Evolutionary conservation across 495 filamentous ascomycete genomes (phyloP), one percentile per base, ranked within the genome.

Genomic region (Aspergillus ostianus): DNA sequence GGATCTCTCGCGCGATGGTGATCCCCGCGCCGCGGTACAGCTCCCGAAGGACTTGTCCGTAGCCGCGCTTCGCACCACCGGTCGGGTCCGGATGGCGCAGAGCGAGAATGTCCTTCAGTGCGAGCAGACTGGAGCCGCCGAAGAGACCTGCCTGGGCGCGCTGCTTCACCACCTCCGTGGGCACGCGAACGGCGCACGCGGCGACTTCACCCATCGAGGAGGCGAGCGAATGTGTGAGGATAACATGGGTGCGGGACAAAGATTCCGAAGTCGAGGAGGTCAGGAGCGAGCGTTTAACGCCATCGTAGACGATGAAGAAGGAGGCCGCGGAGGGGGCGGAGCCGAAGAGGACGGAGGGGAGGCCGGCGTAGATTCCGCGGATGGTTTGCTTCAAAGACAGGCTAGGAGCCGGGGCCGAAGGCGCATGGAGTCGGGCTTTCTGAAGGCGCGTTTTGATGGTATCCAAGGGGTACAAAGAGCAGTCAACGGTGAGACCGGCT

Each of bases 291-390:
- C 77, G 75, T 70, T 97, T 98, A 47, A 88, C 79, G 53, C 84
- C 77, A 70, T 98, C 94, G 77, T 98, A 98, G 57, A 92, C 95
- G 70, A 91, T 90, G 84, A 98, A 98, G 84, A 98, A 98, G 63
- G 96, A 91, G 47, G 94, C 93, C 6, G 94, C 94, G n/a, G 92
- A 92, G 6, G 94, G 94, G 0, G 95, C 95, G 41, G 92, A 96
- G 47, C 89, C 89, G 54, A 87, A 83, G 48, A 83, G 67, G n/a
- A 90, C 77, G 29, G 85, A 86, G 7, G 88, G 84, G 23, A 90
- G 73, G 30, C 82, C 84, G 51, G 87, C 88, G 30, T 88, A 88
- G 46, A 86, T 74, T 12, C 88, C 87, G 56, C 94, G 94, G 65
- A 97, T 85, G 30, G 77, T 75, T 61, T 78, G 75, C 36, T 71